phyloP scores from a whole-genome alignment of 768 basidiomycete species.

The Agrocybe praecox region DNA sequence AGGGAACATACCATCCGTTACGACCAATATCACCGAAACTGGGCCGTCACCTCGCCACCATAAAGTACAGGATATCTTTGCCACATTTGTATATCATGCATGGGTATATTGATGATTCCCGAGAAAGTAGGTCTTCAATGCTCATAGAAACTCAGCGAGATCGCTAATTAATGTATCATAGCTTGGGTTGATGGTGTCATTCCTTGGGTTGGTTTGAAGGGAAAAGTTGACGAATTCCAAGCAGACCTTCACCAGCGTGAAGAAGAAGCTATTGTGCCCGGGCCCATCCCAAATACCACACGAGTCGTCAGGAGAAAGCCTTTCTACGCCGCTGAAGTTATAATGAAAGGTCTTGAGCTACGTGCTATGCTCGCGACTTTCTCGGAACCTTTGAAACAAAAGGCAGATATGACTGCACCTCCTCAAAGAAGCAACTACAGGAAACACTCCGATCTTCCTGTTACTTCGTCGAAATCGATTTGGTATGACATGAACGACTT shows the following conservation, averaged over 20 bases:
- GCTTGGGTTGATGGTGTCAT: slow-evolving; percentile 83
- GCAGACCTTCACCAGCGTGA: slow-evolving; percentile 93
- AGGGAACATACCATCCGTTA: slow-evolving; percentile 79
- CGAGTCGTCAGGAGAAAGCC: slow-evolving; percentile 75
- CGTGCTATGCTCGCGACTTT: slow-evolving; percentile 82
- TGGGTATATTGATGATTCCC: slow-evolving; percentile 79
- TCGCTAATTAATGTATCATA: slow-evolving; percentile 18
- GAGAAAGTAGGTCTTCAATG: slow-evolving; percentile 48
- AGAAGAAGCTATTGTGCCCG: slow-evolving; percentile 69
- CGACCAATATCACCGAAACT: slow-evolving; percentile 83
- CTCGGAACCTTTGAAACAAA: slow-evolving; percentile 66
- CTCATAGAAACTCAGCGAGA: not conserved
- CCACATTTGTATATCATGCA: slow-evolving; percentile 85
- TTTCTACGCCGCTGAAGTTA: slow-evolving; percentile 87
- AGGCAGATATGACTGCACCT: slow-evolving; percentile 50
- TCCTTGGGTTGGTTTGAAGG: slow-evolving; percentile 85
- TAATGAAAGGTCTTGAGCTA: slow-evolving; percentile 74
- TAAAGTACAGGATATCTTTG: slow-evolving; percentile 86
- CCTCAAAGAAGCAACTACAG: slow-evolving; percentile 51
- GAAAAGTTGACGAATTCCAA: slow-evolving; percentile 75
- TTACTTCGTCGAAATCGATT: slow-evolving; percentile 42
- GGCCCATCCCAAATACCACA: slow-evolving; percentile 56
- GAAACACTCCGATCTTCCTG: slow-evolving; percentile 44
- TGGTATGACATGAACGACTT: slow-evolving; percentile 89
- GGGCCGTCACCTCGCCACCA: slow-evolving; percentile 82